Conservation (phyloP, 805 yeast genomes). For the Phaffomyces opuntiae region DNA sequence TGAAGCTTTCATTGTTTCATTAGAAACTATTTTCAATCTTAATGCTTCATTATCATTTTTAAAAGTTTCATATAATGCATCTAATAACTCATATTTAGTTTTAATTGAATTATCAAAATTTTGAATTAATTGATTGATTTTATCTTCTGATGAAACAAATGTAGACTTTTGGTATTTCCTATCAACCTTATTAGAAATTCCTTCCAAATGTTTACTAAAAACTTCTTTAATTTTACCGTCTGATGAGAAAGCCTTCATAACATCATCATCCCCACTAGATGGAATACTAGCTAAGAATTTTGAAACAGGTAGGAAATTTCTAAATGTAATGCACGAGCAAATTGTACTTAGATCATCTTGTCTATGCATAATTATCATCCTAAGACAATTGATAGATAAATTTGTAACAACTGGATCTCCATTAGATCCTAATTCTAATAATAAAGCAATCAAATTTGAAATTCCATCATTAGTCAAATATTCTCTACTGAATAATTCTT, state of each 20-base stretch:
- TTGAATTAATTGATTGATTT: slow-evolving; percentile 7
- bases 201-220: slow-evolving; percentile 18
- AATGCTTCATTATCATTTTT: slow-evolving; percentile 15
- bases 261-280: slow-evolving; percentile 24
- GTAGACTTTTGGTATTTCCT: slow-evolving; percentile 16
- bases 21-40: slow-evolving; percentile 21
- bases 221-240: slow-evolving; percentile 14
- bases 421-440: slow-evolving; percentile 15
- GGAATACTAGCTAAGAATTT: slow-evolving; percentile 20
- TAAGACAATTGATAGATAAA: slow-evolving; percentile 24
- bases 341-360: slow-evolving; percentile 23
- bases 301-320: slow-evolving; percentile 13
- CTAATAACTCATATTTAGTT: slow-evolving; percentile 20
- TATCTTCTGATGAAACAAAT: slow-evolving; percentile 11
- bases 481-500: slow-evolving; percentile 22
- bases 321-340: slow-evolving; percentile 22
- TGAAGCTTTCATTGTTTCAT: slow-evolving; percentile 42
- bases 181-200: slow-evolving; percentile 17
- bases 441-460: slow-evolving; percentile 26
- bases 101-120: slow-evolving; percentile 17
- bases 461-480: slow-evolving; percentile 29
- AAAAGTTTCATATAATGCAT: slow-evolving; percentile 10
- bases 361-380: slow-evolving; percentile 28
- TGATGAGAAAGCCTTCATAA: slow-evolving; percentile 10
- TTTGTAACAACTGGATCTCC: slow-evolving; percentile 11